Conservation (phyloP, 495 filamentous ascomycete genomes). For the Beverwykella pulmonaria region DNA sequence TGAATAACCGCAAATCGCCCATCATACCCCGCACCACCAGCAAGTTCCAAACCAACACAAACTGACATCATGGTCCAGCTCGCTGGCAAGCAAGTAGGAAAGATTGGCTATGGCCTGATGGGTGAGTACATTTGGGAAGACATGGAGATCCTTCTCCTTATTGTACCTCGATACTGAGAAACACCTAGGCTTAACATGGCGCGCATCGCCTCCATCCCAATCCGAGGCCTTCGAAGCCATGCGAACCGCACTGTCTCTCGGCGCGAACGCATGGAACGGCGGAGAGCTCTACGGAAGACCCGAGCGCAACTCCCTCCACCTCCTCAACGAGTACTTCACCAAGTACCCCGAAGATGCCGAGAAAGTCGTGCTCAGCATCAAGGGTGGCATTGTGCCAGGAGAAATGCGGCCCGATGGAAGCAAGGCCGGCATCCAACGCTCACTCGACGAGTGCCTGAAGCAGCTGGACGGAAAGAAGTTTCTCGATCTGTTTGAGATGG, state of each 20-base stretch:
- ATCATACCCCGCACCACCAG: not conserved
- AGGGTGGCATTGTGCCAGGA: slow-evolving; percentile 56
- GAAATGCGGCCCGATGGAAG: slow-evolving; percentile 57
- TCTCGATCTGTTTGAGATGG: slow-evolving; percentile 80
- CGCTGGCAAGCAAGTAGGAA: slow-evolving; percentile 41
- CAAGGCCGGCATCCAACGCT: slow-evolving; percentile 62
- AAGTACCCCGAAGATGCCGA: slow-evolving; percentile 68
- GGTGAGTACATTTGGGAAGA: slow-evolving; percentile 23
- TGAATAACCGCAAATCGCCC: not conserved
- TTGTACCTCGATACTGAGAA: slow-evolving; percentile 1
- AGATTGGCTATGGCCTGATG: slow-evolving; percentile 49
- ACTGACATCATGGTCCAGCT: slow-evolving; percentile 32
- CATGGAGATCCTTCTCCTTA: not conserved
- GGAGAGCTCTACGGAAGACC: slow-evolving; percentile 78
- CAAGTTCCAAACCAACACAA: not conserved
- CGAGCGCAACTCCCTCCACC: slow-evolving; percentile 66
- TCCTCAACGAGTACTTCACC: slow-evolving; percentile 67
- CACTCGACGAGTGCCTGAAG: slow-evolving; percentile 67
- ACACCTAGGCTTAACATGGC: slow-evolving; percentile 71
- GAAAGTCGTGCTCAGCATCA: slow-evolving; percentile 67
- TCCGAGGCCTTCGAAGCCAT: slow-evolving; percentile 69
- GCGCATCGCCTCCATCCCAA: slow-evolving; percentile 57
- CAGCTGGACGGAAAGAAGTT: slow-evolving; percentile 72
- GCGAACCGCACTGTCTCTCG: slow-evolving; percentile 64
- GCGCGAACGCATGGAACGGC: slow-evolving; percentile 78